Percentiles rank a stretch among this genome's conserved stretches.
Evolutionary conservation across 805 yeast species (phyloP).

Genomic region (Hanseniaspora vineae): DNA sequence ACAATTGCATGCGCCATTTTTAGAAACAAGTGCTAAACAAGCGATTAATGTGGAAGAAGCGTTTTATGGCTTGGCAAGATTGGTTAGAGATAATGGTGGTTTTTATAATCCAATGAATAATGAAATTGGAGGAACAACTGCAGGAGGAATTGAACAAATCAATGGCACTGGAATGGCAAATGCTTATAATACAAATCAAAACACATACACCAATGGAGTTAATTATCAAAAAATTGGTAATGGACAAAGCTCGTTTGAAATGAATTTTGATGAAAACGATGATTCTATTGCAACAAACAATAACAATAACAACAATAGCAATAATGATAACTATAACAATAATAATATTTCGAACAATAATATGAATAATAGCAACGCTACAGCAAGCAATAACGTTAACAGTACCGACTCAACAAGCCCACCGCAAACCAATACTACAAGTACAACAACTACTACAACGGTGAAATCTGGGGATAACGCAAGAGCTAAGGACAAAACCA

Average conservation of each 20-base stretch:
- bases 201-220: background rate
- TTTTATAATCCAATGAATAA: conserved; percentile 13
- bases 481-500: background rate
- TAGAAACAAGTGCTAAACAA: conserved; percentile 90
- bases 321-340: background rate
- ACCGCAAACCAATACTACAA: background rate
- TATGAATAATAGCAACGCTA: background rate
- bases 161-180: background rate
- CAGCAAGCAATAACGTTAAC: too few species aligned
- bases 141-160: background rate
- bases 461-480: background rate
- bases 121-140: too few species aligned
- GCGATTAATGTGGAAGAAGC: conserved; percentile 83
- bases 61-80: conserved; percentile 55
- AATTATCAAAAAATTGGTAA: too few species aligned
- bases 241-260: too few species aligned
- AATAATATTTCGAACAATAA: background rate
- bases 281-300: background rate
- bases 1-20: conserved; percentile 56
- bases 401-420: too few species aligned
- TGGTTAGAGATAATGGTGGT: conserved; percentile 31
- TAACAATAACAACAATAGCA: background rate
- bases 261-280: background rate
- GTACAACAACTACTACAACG: background rate
- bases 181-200: too few species aligned